These are phyloP conservation scores for Clonostachys rosea DNA, from an alignment of 2,329 filamentous ascomycete species.

Conservation along the genomic window DNA sequence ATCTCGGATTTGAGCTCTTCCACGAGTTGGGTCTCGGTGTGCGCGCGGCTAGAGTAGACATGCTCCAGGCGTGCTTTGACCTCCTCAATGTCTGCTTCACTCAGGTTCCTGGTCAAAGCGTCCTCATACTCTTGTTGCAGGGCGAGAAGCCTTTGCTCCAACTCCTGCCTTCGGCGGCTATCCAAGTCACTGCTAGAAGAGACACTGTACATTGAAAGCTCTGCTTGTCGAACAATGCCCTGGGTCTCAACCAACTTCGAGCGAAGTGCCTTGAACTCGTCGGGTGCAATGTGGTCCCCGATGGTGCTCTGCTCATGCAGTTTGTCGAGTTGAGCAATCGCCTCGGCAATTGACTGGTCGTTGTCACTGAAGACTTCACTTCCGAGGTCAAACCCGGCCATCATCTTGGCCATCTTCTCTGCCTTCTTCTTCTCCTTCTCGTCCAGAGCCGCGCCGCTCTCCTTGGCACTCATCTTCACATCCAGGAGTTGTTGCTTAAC, in stretches of 20 bases:
- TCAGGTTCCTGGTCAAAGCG: conserved; percentile 73
- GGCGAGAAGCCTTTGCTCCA: conserved; percentile 70
- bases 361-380: conserved; percentile 92
- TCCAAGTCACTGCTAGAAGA: conserved; percentile 56
- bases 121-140: conserved; percentile 83
- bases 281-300: conserved; percentile 76
- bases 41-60: conserved; percentile 71
- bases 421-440: conserved; percentile 99
- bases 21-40: conserved; percentile 66
- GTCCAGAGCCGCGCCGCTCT: conserved; percentile 82
- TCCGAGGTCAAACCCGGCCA: conserved; percentile 95
- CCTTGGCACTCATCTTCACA: conserved; percentile 94
- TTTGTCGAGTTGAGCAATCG: conserved; percentile 78
- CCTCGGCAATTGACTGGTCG: conserved; percentile 76
- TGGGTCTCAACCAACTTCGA: conserved; percentile 83
- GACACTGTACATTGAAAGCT: conserved; percentile 74
- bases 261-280: conserved; percentile 74
- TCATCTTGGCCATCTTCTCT: conserved; percentile 99
- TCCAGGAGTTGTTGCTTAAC: conserved; percentile 94
- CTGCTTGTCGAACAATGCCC: conserved; percentile 86
- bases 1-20: conserved; percentile 76
- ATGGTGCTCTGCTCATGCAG: conserved; percentile 71
- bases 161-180: conserved; percentile 65
- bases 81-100: conserved; percentile 75
- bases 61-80: conserved; percentile 76